Percentiles rank a stretch among this genome's conserved stretches.
Evolutionary conservation across 2,329 filamentous ascomycete genomes (phyloP).

Genomic region (Calonectria pteridis): DNA sequence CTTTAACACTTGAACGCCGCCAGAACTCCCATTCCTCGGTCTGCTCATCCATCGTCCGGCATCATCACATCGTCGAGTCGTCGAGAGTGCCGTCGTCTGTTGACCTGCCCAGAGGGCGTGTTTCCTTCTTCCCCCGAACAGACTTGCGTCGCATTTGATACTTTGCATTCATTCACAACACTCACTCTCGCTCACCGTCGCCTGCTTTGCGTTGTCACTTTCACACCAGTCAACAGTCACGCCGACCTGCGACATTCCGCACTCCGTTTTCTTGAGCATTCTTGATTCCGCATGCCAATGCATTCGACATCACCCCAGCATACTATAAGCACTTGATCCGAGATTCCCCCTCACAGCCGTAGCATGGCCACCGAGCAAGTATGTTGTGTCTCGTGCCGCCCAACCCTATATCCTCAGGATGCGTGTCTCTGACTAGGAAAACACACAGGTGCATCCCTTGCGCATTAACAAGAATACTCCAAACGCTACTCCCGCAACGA

Average conservation of each 20-base stretch:
- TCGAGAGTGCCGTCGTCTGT: constrained; percentile 41
- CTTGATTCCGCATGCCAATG: constrained; percentile 49
- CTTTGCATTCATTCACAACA: constrained; percentile 39
- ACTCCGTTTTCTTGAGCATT: constrained; percentile 37
- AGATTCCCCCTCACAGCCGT: constrained; percentile 36
- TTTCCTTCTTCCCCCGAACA: constrained; percentile 42
- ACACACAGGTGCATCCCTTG: constrained; percentile 76
- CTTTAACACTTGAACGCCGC: constrained; percentile 50
- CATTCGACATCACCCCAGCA: constrained; percentile 46
- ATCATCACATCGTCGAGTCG: constrained; percentile 40
- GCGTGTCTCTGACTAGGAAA: constrained; percentile 39
- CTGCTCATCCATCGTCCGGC: constrained; percentile 41
- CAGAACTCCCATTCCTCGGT: constrained; percentile 36
- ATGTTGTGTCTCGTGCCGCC: constrained; percentile 43
- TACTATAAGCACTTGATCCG: constrained; percentile 36
- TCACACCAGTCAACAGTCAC: constrained; percentile 21
- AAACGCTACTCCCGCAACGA: constrained; percentile 72
- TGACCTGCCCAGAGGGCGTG: constrained; percentile 35
- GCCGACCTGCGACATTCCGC: constrained; percentile 48
- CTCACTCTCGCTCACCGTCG: constrained; percentile 5
- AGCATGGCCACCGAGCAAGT: constrained; percentile 56
- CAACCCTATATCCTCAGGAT: constrained; percentile 27
- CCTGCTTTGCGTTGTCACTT: constrained; percentile 16
- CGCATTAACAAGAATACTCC: constrained; percentile 80
- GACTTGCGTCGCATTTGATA: constrained; percentile 40